These are phyloP conservation scores for Mycena filopes DNA, from an alignment of 768 basidiomycete species.

Conservation along the genomic window DNA sequence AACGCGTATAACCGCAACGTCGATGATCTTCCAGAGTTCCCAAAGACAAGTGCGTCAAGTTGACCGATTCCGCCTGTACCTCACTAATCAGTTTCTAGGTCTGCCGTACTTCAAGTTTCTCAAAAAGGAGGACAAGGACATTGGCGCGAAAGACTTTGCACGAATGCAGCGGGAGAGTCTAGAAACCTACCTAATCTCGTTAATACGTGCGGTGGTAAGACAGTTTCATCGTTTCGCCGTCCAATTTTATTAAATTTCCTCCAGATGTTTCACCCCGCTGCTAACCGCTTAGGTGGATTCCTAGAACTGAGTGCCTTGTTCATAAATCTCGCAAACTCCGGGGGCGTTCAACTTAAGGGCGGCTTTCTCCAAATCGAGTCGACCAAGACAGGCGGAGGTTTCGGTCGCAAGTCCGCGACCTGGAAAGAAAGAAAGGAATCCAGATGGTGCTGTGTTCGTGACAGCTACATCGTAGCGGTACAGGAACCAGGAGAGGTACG, in stretches of 20 bases:
- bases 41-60: constrained; percentile 70
- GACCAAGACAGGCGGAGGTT: constrained; percentile 60
- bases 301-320: constrained; percentile 93
- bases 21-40: constrained; percentile 91
- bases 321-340: constrained; percentile 79
- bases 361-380: constrained; percentile 78
- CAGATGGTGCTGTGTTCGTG: constrained; percentile 92
- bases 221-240: not conserved
- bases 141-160: constrained; percentile 80
- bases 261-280: constrained; percentile 95
- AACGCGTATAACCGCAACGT: constrained; percentile 81
- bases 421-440: constrained; percentile 71
- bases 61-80: constrained; percentile 5
- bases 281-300: constrained; percentile 90
- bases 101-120: constrained; percentile 93
- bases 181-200: constrained; percentile 87
- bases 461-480: constrained; percentile 89
- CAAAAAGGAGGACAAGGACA: constrained; percentile 67
- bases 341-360: constrained; percentile 91
- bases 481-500: constrained; percentile 87
- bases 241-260: constrained; percentile 11
- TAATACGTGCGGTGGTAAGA: constrained; percentile 90
- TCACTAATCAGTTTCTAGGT: constrained; percentile 52
- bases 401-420: constrained; percentile 72
- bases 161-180: constrained; percentile 82